These are phyloP conservation scores for Trichoderma arundinaceum DNA, from an alignment of 2,329 filamentous ascomycete species.

Conservation along the genomic window DNA sequence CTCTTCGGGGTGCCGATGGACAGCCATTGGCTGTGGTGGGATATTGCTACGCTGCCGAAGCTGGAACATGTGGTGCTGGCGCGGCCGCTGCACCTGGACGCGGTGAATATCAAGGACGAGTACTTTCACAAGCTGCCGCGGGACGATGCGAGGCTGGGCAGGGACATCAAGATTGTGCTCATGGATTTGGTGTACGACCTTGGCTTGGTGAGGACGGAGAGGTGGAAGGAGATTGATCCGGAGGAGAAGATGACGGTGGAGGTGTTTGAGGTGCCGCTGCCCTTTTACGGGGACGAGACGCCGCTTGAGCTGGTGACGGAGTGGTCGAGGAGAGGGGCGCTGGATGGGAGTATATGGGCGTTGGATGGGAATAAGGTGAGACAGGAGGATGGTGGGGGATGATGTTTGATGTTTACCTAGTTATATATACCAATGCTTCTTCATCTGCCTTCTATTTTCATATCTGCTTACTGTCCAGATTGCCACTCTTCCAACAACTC, in stretches of 20 bases:
- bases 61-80: slow-evolving; percentile 53
- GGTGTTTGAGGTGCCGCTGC: slow-evolving; percentile 47
- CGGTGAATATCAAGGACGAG: slow-evolving; percentile 48
- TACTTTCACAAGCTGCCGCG: slow-evolving; percentile 47
- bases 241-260: slow-evolving; percentile 47
- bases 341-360: slow-evolving; percentile 50
- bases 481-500: no score
- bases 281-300: slow-evolving; percentile 49
- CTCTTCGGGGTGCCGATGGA: slow-evolving; percentile 50
- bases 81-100: slow-evolving; percentile 43
- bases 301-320: slow-evolving; percentile 42
- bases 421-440: not conserved
- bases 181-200: slow-evolving; percentile 41
- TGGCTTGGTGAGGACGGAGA: slow-evolving; percentile 37
- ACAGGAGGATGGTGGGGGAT: not conserved
- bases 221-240: slow-evolving; percentile 47
- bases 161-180: slow-evolving; percentile 43
- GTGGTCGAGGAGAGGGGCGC: slow-evolving; percentile 49
- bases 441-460: no score
- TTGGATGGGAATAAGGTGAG: slow-evolving; percentile 39
- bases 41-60: slow-evolving; percentile 45
- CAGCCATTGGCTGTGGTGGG: slow-evolving; percentile 48
- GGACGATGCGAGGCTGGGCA: slow-evolving; percentile 38
- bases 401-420: no score
- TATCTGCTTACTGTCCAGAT: no score